phyloP scores from a whole-genome alignment of 768 basidiomycete species.

The Lyophyllum shimeji region DNA sequence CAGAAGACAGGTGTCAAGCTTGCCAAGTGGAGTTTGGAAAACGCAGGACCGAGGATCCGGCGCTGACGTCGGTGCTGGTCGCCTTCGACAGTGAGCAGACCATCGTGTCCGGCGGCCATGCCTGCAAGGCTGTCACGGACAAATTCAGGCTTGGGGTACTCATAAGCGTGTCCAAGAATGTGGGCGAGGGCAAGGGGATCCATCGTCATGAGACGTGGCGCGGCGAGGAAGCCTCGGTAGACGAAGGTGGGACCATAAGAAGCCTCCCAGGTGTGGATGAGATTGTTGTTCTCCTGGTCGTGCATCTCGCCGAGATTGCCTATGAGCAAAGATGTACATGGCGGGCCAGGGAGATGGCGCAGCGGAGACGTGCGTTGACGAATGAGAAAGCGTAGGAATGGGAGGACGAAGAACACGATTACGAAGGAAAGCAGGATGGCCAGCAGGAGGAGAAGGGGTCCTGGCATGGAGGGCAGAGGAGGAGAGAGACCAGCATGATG shows the following conservation, averaged over 20 bases:
- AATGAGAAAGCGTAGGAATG: conserved; percentile 40
- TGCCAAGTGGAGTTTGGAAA: conserved; percentile 38
- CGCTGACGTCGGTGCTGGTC: conserved; percentile 54
- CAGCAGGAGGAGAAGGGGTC: conserved; percentile 7
- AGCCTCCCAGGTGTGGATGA: conserved; percentile 45
- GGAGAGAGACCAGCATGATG: neutral
- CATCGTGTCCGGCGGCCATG: conserved; percentile 51
- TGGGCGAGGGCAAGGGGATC: conserved; percentile 58
- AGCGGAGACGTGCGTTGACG: conserved; percentile 49
- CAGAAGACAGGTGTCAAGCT: conserved; percentile 57
- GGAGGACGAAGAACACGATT: conserved; percentile 21
- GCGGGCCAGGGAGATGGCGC: conserved; percentile 44
- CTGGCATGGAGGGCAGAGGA: conserved; percentile 8
- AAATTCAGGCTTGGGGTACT: conserved; percentile 64
- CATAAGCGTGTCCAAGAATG: conserved; percentile 55
- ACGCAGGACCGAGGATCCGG: conserved; percentile 45
- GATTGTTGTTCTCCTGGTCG: conserved; percentile 56
- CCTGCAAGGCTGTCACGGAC: conserved; percentile 48
- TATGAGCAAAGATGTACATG: conserved; percentile 45
- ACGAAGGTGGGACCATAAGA: conserved; percentile 49
- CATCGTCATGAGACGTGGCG: conserved; percentile 54
- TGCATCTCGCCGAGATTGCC: conserved; percentile 55
- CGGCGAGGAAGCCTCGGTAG: conserved; percentile 53
- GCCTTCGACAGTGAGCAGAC: conserved; percentile 54
- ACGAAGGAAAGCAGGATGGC: conserved; percentile 22